Base-by-base conservation (phyloP, 495 filamentous ascomycete genomes). In the Hyaloscypha hepaticicola region DNA sequence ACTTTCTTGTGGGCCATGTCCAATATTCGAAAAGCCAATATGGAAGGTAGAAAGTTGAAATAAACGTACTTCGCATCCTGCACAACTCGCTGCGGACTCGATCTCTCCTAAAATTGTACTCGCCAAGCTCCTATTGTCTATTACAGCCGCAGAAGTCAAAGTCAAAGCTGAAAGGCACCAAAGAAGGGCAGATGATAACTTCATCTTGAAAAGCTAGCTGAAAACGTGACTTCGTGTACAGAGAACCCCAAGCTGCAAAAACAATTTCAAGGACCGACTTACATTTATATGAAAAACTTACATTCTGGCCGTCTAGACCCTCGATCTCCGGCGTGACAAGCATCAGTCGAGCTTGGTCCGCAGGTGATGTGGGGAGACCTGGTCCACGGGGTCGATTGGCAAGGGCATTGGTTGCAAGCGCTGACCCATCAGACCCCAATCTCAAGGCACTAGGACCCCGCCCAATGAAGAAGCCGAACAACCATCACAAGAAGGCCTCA, bases 101-200 rank as follows among this genome's bases (percentile, higher is more conserved):
- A 53, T 53, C 21, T 53, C 50, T 24, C 25, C 25, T 21, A 24
- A 53, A 25, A 53, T 53, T 26, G 50, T 53, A 53, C 50, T 53
- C 4, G 50, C 50, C 12, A 53, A 21, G 25, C 14, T 25, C 50
- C 50, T 53, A 8, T 53, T 27, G 11, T 53, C 50, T 25, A 53
- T 53, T 53, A 8, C 50, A 27, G 50, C 50, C 5, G 25, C 21
- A 26, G 50, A 53, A 3, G 25, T 24, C n/a, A 27, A 24, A 25
- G 50, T 53, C 21, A 53, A 53, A 19, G 25, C 22, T 21, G 24
- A 9, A 25, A 53, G 50, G 50, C 50, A 24, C 25, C 22, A 24
- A 25, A 53, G 25, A 9, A 53, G 19, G 9, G 25, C 16, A 19
- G 0, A 24, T 27, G 50, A 53, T 25, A 53, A 53, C 50, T 53